phyloP scores from a whole-genome alignment of 108 stramenopile genomes.

The Cyclotella cryptica region DNA sequence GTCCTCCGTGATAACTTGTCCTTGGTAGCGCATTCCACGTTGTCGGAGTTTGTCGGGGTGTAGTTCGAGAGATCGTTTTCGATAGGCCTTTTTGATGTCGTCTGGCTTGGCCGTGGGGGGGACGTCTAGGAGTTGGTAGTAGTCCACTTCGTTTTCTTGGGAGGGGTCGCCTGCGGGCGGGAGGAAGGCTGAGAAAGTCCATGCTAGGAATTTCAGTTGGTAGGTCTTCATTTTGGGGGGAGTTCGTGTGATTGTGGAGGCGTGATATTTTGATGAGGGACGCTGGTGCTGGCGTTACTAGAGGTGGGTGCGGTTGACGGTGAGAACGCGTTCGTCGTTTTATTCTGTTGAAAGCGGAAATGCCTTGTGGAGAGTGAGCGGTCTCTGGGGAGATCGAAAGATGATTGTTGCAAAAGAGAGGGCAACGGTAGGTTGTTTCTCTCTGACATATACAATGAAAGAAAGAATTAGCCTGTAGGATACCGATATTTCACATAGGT shows the following conservation, averaged over 20 bases:
- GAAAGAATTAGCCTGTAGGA: no score
- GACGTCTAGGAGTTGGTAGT: conserved; percentile 72
- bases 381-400: no score
- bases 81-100: conserved; percentile 85
- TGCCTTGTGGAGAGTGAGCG: no score
- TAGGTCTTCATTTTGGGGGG: conserved; percentile 40
- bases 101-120: conserved; percentile 60
- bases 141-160: conserved; percentile 56
- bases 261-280: no score
- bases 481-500: no score
- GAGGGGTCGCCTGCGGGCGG: conserved; percentile 56
- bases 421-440: no score
- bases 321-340: no score
- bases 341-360: no score
- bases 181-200: conserved; percentile 71
- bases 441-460: no score
- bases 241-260: not conserved
- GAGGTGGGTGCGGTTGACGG: no score
- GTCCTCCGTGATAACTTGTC: conserved; percentile 50
- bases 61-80: conserved; percentile 66
- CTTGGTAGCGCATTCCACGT: conserved; percentile 61
- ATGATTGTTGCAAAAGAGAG: no score
- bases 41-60: conserved; percentile 90
- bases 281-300: no score
- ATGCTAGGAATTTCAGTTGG: conserved; percentile 58